Conservation (phyloP, 345 rosid species). For the Mangifera indica region DNA sequence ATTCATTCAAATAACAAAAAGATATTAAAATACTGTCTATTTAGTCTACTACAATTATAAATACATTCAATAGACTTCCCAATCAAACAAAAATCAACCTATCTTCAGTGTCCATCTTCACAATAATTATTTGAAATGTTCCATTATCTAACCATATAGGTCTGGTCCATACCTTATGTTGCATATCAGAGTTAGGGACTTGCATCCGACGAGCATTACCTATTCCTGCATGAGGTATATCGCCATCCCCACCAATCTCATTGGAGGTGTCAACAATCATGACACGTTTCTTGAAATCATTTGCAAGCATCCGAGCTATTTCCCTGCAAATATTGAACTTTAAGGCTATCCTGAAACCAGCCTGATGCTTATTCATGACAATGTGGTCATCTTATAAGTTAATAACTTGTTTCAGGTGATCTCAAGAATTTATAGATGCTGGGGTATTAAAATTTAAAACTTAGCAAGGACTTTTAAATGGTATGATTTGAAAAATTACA, state of each 20-base stretch:
- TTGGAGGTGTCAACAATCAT: constrained; percentile 96
- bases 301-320: constrained; percentile 85
- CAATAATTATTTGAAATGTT: too few relatives aligned
- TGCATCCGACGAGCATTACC: constrained; percentile 97
- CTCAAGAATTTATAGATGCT: background rate
- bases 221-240: constrained; percentile 93
- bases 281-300: constrained; percentile 81
- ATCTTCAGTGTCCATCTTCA: background rate
- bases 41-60: background rate
- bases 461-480: background rate
- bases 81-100: too few relatives aligned
- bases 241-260: constrained; percentile 99
- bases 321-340: constrained; percentile 51
- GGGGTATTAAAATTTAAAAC: background rate
- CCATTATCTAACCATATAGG: background rate
- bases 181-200: constrained; percentile 78
- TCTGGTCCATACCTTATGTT: constrained; percentile 63
- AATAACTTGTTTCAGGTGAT: background rate
- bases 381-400: background rate
- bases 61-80: too few relatives aligned
- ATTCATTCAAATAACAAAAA: background rate
- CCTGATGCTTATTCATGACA: background rate
- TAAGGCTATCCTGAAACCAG: constrained; percentile 8
- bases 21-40: background rate
- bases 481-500: background rate